Evolutionary conservation across 2,329 filamentous ascomycete genomes (phyloP).

Genomic region (Biscogniauxia mediterranea): DNA sequence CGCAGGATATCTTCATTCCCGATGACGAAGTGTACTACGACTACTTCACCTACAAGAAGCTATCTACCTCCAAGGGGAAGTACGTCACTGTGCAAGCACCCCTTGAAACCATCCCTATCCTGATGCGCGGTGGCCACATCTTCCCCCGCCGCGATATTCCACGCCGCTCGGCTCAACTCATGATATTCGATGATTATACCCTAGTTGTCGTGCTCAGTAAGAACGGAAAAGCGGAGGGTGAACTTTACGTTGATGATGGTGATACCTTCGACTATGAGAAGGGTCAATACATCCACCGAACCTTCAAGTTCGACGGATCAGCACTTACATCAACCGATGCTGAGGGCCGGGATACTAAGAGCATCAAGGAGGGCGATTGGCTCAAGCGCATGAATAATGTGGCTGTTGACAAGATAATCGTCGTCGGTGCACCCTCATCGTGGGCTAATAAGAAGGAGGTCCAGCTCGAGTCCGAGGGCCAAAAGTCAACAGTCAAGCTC

Average conservation of each 20-base stretch:
- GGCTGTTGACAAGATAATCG: conserved; percentile 75
- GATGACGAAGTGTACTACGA: conserved; percentile 91
- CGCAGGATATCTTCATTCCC: conserved; percentile 79
- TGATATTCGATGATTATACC: conserved; percentile 95
- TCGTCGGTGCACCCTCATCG: conserved; percentile 72
- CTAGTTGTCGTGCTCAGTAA: conserved; percentile 73
- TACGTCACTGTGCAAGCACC: conserved; percentile 70
- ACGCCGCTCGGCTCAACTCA: conserved; percentile 79
- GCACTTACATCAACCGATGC: conserved; percentile 70
- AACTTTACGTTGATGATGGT: conserved; percentile 89
- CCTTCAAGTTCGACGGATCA: conserved; percentile 64
- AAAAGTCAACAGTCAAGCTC: conserved; percentile 56
- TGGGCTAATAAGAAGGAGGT: conserved; percentile 68
- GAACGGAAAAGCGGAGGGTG: conserved; percentile 69
- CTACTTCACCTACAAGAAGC: conserved; percentile 83
- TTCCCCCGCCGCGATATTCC: conserved; percentile 87
- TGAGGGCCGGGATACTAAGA: conserved; percentile 51
- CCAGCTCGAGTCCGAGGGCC: conserved; percentile 52
- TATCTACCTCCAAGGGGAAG: conserved; percentile 68
- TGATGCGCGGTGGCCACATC: conserved; percentile 92
- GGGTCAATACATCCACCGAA: conserved; percentile 85
- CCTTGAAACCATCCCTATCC: conserved; percentile 79
- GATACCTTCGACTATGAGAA: conserved; percentile 85
- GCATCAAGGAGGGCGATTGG: conserved; percentile 68
- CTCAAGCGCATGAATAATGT: conserved; percentile 77